A percentile compares a stretch with the other conserved stretches of the same genome.
Conservation (phyloP, 352 stramenopile genomes). For the Phytopythium oedochilum region DNA sequence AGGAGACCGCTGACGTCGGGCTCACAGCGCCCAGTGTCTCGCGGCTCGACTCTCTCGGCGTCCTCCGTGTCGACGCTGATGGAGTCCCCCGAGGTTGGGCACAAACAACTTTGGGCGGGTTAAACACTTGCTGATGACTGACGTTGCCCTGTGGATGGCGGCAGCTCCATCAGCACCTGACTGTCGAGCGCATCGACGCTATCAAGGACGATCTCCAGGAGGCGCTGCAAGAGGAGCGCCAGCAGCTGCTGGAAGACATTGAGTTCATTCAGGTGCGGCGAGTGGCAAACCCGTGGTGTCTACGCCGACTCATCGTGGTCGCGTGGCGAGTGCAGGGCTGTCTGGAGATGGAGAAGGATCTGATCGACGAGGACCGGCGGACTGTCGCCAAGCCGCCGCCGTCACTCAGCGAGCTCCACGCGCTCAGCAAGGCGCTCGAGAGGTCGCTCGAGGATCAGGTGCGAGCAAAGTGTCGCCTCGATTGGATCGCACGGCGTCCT, state of each 20-base stretch:
- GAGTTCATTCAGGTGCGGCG: conserved; percentile 73
- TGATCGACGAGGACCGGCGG: conserved; percentile 69
- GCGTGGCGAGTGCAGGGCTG: conserved; percentile 35
- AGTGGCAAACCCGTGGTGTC: background rate
- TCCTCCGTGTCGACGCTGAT: conserved; percentile 57
- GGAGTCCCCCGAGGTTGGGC: conserved; percentile 44
- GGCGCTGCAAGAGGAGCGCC: conserved; percentile 49
- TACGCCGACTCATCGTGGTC: background rate
- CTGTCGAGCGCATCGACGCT: conserved; percentile 71
- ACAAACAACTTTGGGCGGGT: no score
- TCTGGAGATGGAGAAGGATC: conserved; percentile 82
- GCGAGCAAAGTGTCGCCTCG: background rate
- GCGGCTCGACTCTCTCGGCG: conserved; percentile 58
- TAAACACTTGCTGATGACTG: no score
- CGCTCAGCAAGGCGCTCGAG: conserved; percentile 53
- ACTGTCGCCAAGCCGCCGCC: conserved; percentile 42
- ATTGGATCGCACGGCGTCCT: background rate
- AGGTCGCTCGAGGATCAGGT: conserved; percentile 60
- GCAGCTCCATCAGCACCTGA: conserved; percentile 41
- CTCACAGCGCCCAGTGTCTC: conserved; percentile 51
- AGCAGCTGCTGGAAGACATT: conserved; percentile 73
- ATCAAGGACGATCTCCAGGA: conserved; percentile 57
- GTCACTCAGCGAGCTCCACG: conserved; percentile 57
- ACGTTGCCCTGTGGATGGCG: background rate
- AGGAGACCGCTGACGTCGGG: conserved; percentile 32